phyloP scores from a whole-genome alignment of 2,329 filamentous ascomycete species.

The Fusarium euwallaceae region DNA sequence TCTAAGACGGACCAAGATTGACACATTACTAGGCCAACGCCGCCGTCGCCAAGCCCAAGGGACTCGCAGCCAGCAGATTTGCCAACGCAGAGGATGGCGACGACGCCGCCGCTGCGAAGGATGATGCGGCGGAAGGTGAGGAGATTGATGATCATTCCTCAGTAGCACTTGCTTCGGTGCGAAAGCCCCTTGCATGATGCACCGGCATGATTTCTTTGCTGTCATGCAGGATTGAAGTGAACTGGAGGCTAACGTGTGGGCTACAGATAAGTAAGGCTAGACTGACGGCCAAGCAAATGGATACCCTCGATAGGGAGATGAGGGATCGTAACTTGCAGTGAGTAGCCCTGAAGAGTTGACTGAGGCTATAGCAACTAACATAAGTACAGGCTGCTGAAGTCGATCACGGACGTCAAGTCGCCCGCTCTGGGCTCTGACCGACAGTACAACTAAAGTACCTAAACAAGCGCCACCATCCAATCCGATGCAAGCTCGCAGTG shows the following conservation, averaged over 20 bases:
- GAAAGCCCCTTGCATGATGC: slow-evolving; percentile 64
- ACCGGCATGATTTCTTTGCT: slow-evolving; percentile 45
- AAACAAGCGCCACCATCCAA: slow-evolving; percentile 17
- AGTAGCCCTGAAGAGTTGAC: slow-evolving; percentile 46
- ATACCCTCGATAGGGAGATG: slow-evolving; percentile 69
- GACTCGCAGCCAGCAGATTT: slow-evolving; percentile 68
- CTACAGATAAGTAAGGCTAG: slow-evolving; percentile 60
- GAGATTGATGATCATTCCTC: slow-evolving; percentile 72
- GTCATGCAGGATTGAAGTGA: slow-evolving; percentile 22
- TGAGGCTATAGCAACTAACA: slow-evolving; percentile 14
- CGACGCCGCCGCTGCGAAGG: slow-evolving; percentile 51
- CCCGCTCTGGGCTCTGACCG: slow-evolving; percentile 31
- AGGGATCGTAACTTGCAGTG: slow-evolving; percentile 66
- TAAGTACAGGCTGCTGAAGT: slow-evolving; percentile 41
- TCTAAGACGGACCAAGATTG: background rate
- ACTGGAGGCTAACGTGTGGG: slow-evolving; percentile 35
- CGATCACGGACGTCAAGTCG: slow-evolving; percentile 45
- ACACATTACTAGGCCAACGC: slow-evolving; percentile 58
- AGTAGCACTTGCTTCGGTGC: slow-evolving; percentile 76
- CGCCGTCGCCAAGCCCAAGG: slow-evolving; percentile 60
- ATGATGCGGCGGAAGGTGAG: slow-evolving; percentile 68
- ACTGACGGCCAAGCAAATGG: slow-evolving; percentile 62
- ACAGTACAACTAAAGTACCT: slow-evolving; percentile 27
- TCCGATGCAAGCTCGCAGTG: slow-evolving; percentile 24
- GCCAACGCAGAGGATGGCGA: slow-evolving; percentile 58